Evolutionary conservation across 169 alveolate genomes (phyloP).

Genomic region (Plasmodium malariae): DNA sequence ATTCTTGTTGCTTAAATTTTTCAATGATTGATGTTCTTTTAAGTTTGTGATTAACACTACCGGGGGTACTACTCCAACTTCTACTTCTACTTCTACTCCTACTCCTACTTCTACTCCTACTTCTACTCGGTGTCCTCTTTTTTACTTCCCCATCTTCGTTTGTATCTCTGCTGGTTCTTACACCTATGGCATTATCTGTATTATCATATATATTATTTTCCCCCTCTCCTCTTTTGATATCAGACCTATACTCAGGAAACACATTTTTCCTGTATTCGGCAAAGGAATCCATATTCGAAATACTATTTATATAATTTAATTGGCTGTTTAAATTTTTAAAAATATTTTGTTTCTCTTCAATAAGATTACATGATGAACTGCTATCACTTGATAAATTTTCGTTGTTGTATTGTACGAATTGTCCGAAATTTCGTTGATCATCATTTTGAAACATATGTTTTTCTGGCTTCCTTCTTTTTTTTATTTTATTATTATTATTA

Average conservation of each 20-base stretch:
- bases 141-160: not conserved
- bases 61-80: not conserved
- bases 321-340: not conserved
- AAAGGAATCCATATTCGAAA: not conserved
- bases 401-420: not conserved
- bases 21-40: constrained; percentile 44
- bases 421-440: not conserved
- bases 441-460: not conserved
- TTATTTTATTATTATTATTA: not conserved
- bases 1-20: constrained; percentile 62
- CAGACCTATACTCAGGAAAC: not conserved
- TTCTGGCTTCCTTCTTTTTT: not conserved
- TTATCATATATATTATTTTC: too few species aligned
- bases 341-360: not conserved
- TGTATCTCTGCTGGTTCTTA: not conserved
- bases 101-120: not conserved
- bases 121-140: not conserved
- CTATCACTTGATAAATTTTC: not conserved
- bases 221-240: not conserved
- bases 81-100: not conserved
- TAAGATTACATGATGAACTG: not conserved
- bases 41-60: not conserved
- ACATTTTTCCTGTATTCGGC: not conserved
- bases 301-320: not conserved
- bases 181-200: too few species aligned